phyloP scores from a whole-genome alignment of 257 asterid genomes.

The Handroanthus guayacan region DNA sequence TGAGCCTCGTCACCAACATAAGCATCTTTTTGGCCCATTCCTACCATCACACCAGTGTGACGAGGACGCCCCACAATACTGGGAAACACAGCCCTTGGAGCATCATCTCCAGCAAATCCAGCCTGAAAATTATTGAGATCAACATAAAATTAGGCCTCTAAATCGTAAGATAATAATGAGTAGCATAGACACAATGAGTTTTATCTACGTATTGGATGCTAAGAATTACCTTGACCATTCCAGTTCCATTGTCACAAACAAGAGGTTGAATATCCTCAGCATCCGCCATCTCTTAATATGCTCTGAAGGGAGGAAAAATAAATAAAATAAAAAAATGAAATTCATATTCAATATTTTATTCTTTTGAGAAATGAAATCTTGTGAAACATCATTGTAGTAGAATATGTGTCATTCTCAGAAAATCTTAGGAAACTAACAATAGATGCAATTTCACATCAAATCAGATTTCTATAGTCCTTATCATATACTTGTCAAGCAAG shows the following conservation, averaged over 20 bases:
- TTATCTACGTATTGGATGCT: not conserved
- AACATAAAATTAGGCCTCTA: slow-evolving; percentile 14
- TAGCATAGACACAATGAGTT: too few relatives aligned
- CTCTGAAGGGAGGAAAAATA: too few relatives aligned
- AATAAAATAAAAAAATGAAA: slow-evolving; percentile 11
- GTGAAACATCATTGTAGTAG: not conserved
- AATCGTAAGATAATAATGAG: slow-evolving; percentile 6
- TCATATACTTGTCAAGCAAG: not conserved
- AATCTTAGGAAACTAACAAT: not conserved
- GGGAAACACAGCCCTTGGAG: slow-evolving; percentile 71
- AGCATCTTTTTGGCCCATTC: slow-evolving; percentile 91
- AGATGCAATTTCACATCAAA: slow-evolving; percentile 16
- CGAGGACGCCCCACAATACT: slow-evolving; percentile 73
- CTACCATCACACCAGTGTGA: slow-evolving; percentile 82
- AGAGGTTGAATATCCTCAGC: slow-evolving; percentile 70
- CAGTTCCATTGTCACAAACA: slow-evolving; percentile 72
- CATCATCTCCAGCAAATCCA: slow-evolving; percentile 77
- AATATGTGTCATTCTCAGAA: not conserved
- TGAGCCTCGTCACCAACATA: slow-evolving; percentile 92
- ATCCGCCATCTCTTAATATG: slow-evolving; percentile 60
- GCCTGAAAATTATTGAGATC: slow-evolving; percentile 48
- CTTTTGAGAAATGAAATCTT: not conserved
- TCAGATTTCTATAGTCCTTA: not conserved
- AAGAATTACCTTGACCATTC: slow-evolving; percentile 63
- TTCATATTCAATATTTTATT: not conserved